Conservation (phyloP, 2,329 filamentous ascomycete species). For the Talaromyces sp. region DNA sequence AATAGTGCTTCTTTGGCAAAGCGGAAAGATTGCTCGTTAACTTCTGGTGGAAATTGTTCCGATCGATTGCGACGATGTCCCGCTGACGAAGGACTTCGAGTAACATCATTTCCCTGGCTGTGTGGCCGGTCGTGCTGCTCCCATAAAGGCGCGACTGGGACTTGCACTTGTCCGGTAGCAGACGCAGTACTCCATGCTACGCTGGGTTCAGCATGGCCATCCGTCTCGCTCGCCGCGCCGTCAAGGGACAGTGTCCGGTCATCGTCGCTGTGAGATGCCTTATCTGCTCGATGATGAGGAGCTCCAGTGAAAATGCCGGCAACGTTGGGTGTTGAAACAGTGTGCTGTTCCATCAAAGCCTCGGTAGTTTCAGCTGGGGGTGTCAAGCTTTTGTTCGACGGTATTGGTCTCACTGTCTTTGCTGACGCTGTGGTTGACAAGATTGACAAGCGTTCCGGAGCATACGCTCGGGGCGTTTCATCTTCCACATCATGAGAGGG, state of each 20-base stretch:
- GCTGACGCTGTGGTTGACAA: conserved; percentile 47
- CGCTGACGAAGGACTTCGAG: conserved; percentile 6
- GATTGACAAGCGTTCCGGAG: conserved; percentile 39
- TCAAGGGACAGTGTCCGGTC: conserved; percentile 36
- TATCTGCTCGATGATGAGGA: conserved; percentile 35
- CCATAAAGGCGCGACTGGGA: conserved; percentile 33
- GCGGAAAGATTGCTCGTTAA: conserved; percentile 34
- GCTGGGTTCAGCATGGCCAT: conserved; percentile 40
- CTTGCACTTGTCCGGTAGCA: conserved; percentile 42
- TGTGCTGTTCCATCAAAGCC: conserved; percentile 23
- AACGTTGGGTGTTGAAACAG: conserved; percentile 32
- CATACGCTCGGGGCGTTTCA: conserved; percentile 32
- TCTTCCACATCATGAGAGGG: conserved; percentile 10
- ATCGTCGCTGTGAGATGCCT: conserved; percentile 31
- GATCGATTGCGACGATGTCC: conserved; percentile 37
- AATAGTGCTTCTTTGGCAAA: conserved; percentile 35
- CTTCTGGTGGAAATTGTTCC: conserved; percentile 32
- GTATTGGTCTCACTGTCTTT: conserved; percentile 42
- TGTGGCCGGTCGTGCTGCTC: conserved; percentile 22
- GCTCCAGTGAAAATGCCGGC: conserved; percentile 39
- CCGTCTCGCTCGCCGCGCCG: conserved; percentile 32
- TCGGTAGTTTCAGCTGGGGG: not conserved
- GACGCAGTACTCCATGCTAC: conserved; percentile 44
- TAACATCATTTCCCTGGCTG: conserved; percentile 9
- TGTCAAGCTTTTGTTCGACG: conserved; percentile 17